These are phyloP conservation scores for Spathaspora girioi DNA, from an alignment of 805 yeast genomes.

Conservation along the genomic window DNA sequence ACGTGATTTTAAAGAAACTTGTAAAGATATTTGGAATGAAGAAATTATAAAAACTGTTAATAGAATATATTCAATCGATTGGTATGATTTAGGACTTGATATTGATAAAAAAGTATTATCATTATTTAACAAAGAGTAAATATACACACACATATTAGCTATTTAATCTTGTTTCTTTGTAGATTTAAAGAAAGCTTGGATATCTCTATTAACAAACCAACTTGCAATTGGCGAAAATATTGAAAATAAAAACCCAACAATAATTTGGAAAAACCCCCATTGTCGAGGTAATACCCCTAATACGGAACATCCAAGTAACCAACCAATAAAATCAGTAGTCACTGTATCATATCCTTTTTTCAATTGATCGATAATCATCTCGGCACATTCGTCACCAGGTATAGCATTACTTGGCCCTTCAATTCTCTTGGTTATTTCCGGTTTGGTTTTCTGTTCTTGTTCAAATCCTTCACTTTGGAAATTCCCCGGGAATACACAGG, in stretches of 20 bases:
- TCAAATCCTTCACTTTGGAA: conserved; percentile 84
- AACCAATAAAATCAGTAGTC: conserved; percentile 81
- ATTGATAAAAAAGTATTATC: conserved; percentile 29
- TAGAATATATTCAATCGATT: conserved; percentile 55
- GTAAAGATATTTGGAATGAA: conserved; percentile 76
- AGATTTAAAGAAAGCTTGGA: conserved; percentile 43
- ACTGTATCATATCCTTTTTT: conserved; percentile 66
- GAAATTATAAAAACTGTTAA: conserved; percentile 63
- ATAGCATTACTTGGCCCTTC: conserved; percentile 84
- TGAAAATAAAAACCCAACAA: conserved; percentile 34
- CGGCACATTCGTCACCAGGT: conserved; percentile 62
- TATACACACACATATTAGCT: conserved; percentile 1
- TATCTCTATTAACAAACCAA: conserved; percentile 48
- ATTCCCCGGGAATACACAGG: conserved; percentile 84
- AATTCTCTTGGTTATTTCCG: conserved; percentile 71
- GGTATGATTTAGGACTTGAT: conserved; percentile 40
- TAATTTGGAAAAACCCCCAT: conserved; percentile 45
- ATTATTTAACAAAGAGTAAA: conserved; percentile 21
- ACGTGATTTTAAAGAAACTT: conserved; percentile 53
- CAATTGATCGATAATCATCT: conserved; percentile 52
- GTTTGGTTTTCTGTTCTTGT: conserved; percentile 81
- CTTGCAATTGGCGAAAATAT: conserved; percentile 53
- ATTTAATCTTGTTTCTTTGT: conserved; percentile 1
- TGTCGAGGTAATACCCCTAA: conserved; percentile 70
- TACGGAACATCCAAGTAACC: conserved; percentile 65